phyloP scores from a whole-genome alignment of 768 basidiomycete genomes.

The Phaffia australis region DNA sequence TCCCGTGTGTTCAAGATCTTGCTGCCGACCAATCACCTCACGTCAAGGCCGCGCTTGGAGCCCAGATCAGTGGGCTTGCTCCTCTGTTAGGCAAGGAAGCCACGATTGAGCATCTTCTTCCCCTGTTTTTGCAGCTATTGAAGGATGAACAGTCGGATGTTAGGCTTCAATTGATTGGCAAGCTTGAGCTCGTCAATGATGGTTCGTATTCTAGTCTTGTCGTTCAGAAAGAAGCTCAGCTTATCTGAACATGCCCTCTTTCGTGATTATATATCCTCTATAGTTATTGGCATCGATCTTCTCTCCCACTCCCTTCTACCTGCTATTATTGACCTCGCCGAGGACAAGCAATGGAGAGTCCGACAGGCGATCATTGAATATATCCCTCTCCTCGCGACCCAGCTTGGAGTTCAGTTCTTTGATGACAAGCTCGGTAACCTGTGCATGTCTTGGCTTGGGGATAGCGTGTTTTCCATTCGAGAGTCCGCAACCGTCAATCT shows the following conservation, averaged over 20 bases:
- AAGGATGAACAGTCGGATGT: conserved; percentile 99
- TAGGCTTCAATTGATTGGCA: conserved; percentile 92
- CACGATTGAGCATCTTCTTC: conserved; percentile 91
- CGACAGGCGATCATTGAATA: conserved; percentile 99
- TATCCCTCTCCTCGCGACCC: conserved; percentile 93
- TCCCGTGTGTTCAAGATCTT: conserved; percentile 89
- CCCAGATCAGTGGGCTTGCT: conserved; percentile 89
- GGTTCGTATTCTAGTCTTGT: conserved; percentile 45
- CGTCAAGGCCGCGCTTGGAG: conserved; percentile 90
- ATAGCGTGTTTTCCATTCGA: conserved; percentile 95
- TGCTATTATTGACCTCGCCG: conserved; percentile 92
- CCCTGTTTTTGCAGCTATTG: conserved; percentile 85
- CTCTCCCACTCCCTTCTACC: conserved; percentile 89
- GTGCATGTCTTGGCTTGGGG: conserved; percentile 98
- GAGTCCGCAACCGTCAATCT: conserved; percentile 97
- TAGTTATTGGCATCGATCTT: conserved; percentile 95
- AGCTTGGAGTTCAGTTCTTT: conserved; percentile 91
- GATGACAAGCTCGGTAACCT: conserved; percentile 92
- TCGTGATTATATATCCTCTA: conserved; percentile 12
- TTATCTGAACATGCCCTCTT: not conserved
- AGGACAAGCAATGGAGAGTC: conserved; percentile 99
- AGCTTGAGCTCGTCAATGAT: conserved; percentile 86
- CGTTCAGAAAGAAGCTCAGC: not conserved
- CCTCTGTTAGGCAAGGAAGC: conserved; percentile 85
- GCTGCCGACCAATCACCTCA: conserved; percentile 91